Evolutionary conservation across 345 rosid genomes (phyloP).

Genomic region (Pelargonium nanum): DNA sequence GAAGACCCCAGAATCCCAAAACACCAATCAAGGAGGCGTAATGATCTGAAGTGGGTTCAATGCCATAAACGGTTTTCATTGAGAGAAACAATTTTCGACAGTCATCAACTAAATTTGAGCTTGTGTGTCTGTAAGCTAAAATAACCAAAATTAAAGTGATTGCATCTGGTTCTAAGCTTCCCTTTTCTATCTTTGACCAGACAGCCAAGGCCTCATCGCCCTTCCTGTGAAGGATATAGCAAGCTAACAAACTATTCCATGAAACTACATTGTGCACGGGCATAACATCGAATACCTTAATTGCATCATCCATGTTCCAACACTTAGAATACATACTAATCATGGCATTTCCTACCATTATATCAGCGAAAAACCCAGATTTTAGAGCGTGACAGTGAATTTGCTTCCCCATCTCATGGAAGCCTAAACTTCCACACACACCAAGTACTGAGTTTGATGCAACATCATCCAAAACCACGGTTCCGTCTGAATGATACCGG

Average conservation of each 20-base stretch:
- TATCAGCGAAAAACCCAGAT: slow-evolving; percentile 36
- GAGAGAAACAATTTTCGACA: slow-evolving; percentile 50
- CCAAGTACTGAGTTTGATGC: slow-evolving; percentile 42
- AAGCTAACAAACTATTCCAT: slow-evolving; percentile 69
- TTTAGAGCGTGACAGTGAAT: slow-evolving; percentile 55
- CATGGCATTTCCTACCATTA: slow-evolving; percentile 55
- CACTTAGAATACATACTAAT: slow-evolving; percentile 73
- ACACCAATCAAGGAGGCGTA: slow-evolving; percentile 52
- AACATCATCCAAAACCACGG: slow-evolving; percentile 46
- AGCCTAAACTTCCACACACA: slow-evolving; percentile 69
- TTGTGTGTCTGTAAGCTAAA: slow-evolving; percentile 46
- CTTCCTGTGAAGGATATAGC: slow-evolving; percentile 54
- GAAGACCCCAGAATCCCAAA: slow-evolving; percentile 64
- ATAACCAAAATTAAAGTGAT: slow-evolving; percentile 42
- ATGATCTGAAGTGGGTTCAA: slow-evolving; percentile 60
- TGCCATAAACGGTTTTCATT: slow-evolving; percentile 30
- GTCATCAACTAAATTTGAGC: slow-evolving; percentile 34
- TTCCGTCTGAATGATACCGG: slow-evolving; percentile 29
- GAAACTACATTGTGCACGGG: slow-evolving; percentile 44
- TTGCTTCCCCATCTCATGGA: slow-evolving; percentile 55
- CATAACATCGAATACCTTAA: slow-evolving; percentile 41
- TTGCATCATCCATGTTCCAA: slow-evolving; percentile 32
- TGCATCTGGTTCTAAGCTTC: slow-evolving; percentile 36
- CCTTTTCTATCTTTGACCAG: slow-evolving; percentile 47
- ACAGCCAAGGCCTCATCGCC: slow-evolving; percentile 50